Percentiles rank a stretch among this genome's conserved stretches.
Evolutionary conservation across 345 rosid species (phyloP).

Genomic region (Heritiera littoralis): DNA sequence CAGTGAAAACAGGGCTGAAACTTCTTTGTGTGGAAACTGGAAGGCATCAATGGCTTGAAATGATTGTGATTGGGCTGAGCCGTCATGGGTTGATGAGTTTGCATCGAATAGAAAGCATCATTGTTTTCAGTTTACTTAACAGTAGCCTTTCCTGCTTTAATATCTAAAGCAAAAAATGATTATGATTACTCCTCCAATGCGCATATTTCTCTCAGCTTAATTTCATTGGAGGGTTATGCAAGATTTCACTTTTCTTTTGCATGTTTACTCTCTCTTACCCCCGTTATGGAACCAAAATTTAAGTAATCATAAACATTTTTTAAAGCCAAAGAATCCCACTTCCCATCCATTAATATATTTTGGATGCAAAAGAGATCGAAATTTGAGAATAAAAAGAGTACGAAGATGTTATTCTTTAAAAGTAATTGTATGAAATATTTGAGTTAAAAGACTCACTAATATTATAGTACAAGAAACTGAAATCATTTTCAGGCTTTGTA

Average conservation of each 20-base stretch:
- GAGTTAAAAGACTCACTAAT: not conserved
- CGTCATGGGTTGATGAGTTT: constrained; percentile 19
- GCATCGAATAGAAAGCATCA: constrained; percentile 29
- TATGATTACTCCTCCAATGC: constrained; percentile 41
- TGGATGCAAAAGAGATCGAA: no score
- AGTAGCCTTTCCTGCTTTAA: constrained; percentile 34
- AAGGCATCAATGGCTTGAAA: constrained; percentile 23
- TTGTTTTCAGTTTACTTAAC: constrained; percentile 35
- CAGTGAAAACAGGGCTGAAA: not conserved
- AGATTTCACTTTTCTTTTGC: constrained; percentile 16
- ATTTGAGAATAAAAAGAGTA: no score
- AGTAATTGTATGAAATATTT: no score
- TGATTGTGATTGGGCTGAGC: constrained; percentile 13
- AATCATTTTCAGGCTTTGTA: not conserved
- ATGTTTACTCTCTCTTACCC: not conserved
- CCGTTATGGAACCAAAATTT: not conserved
- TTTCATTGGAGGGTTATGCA: constrained; percentile 8
- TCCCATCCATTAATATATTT: no score
- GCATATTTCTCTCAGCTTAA: constrained; percentile 35
- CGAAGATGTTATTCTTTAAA: no score
- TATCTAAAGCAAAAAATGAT: constrained; percentile 12
- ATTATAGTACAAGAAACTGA: not conserved
- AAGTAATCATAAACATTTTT: no score
- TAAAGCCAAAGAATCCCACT: no score
- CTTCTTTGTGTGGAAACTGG: constrained; percentile 30